Conservation (phyloP, 192 early-diverging fungal species). For the Coemansia guatemalensis region DNA sequence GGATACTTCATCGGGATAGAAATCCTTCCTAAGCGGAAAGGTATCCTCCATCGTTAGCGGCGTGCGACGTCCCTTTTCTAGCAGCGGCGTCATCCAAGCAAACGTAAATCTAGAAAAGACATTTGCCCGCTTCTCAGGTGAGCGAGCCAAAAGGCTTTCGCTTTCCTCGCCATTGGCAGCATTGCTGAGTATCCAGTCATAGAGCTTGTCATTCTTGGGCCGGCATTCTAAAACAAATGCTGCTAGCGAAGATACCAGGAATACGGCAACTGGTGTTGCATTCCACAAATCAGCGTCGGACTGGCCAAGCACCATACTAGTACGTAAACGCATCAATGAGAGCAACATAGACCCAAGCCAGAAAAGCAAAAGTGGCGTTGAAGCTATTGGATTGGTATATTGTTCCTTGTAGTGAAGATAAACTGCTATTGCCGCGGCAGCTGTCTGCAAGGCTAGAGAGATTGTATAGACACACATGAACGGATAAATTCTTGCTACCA, state of each 20-base stretch:
- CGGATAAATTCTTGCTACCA: no score
- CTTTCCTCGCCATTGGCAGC: neutral
- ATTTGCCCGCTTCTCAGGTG: conserved; percentile 77
- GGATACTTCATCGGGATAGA: conserved; percentile 61
- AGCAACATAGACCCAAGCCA: conserved; percentile 17
- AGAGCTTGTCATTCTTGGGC: no score
- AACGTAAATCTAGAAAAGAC: conserved; percentile 81
- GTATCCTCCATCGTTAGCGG: conserved; percentile 72
- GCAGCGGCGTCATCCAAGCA: conserved; percentile 83
- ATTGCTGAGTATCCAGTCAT: no score
- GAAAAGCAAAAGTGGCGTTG: conserved; percentile 17
- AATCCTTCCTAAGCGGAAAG: conserved; percentile 61
- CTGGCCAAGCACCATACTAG: conserved; percentile 1
- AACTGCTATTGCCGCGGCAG: no score
- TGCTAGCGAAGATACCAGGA: no score
- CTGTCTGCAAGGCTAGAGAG: no score
- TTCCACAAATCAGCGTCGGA: no score
- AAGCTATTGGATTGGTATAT: no score
- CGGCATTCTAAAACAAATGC: no score
- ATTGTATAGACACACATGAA: no score
- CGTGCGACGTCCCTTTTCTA: conserved; percentile 73
- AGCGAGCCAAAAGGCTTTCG: neutral
- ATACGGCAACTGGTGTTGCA: no score
- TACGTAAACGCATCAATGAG: conserved; percentile 24
- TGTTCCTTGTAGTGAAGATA: no score